Conservation (phyloP, 2,329 filamentous ascomycete genomes). For the Rutstroemia sp. region DNA sequence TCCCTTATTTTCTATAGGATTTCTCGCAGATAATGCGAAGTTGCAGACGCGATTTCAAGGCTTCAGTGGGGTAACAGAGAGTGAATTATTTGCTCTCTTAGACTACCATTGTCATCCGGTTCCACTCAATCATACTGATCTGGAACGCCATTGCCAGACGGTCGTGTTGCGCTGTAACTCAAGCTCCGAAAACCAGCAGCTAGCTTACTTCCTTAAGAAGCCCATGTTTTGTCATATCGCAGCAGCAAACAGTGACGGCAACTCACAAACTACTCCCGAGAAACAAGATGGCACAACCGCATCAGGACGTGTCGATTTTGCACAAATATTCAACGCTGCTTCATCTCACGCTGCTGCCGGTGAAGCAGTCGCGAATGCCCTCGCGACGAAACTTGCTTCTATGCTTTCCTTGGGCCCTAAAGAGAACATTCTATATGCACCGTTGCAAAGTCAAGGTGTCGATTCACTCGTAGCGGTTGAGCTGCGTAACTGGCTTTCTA, state of each 20-base stretch:
- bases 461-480: constrained; percentile 17
- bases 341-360: background rate
- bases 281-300: background rate
- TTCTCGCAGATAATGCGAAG: constrained; percentile 14
- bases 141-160: background rate
- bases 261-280: background rate
- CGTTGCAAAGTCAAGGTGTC: constrained; percentile 36
- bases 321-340: background rate
- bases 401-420: constrained; percentile 38
- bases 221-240: background rate
- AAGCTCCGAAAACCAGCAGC: no score
- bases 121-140: background rate
- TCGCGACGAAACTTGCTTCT: constrained; percentile 34
- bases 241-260: background rate
- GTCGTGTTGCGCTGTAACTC: background rate
- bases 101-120: background rate
- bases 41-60: constrained; percentile 9
- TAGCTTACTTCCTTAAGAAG: background rate
- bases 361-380: constrained; percentile 7
- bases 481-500: constrained; percentile 34
- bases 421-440: constrained; percentile 32
- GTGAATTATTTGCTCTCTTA: background rate
- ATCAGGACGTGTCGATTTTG: background rate
- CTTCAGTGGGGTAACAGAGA: background rate
- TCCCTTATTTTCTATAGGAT: constrained; percentile 9